phyloP scores from a whole-genome alignment of 768 basidiomycete species.

The Thelephora aurantiotincta region DNA sequence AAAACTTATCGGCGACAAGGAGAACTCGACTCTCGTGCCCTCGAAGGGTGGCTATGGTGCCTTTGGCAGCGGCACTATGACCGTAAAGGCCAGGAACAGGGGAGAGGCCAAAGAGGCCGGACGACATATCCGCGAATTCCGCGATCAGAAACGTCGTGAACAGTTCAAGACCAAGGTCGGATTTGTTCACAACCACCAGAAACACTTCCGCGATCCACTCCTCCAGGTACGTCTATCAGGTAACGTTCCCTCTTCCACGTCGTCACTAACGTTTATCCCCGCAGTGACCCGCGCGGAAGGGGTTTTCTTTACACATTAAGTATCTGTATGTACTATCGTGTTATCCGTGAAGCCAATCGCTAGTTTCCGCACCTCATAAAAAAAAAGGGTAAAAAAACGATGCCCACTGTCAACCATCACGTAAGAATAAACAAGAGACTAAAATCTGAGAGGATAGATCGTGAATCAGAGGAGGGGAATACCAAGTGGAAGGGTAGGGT shows the following conservation, averaged over 20 bases:
- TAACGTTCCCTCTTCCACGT: not conserved
- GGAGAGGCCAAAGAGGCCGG: slow-evolving; percentile 92
- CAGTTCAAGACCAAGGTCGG: slow-evolving; percentile 77
- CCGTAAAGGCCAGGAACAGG: slow-evolving; percentile 83
- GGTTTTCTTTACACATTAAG: not conserved
- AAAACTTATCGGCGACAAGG: slow-evolving; percentile 60
- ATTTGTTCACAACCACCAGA: slow-evolving; percentile 74
- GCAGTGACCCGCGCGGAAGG: slow-evolving; percentile 6
- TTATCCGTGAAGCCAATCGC: not conserved
- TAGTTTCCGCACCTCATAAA: not conserved
- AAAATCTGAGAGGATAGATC: slow-evolving; percentile 3
- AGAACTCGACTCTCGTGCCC: slow-evolving; percentile 70
- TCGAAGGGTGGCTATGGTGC: slow-evolving; percentile 78
- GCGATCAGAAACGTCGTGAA: slow-evolving; percentile 67
- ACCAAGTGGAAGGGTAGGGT: slow-evolving; percentile 2
- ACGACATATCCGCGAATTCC: slow-evolving; percentile 69
- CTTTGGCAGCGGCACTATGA: slow-evolving; percentile 66
- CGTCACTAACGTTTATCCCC: slow-evolving; percentile 4
- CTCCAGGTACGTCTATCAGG: slow-evolving; percentile 27
- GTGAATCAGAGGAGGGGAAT: slow-evolving; percentile 6
- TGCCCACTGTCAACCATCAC: slow-evolving; percentile 8
- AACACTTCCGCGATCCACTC: slow-evolving; percentile 71
- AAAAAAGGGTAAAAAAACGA: slow-evolving; percentile 3
- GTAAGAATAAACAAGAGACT: slow-evolving; percentile 5
- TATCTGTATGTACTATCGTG: not conserved